Base-by-base conservation (phyloP, 1,284 basidiomycete species). In the Cutaneotrichosporon cyanovorans region DNA sequence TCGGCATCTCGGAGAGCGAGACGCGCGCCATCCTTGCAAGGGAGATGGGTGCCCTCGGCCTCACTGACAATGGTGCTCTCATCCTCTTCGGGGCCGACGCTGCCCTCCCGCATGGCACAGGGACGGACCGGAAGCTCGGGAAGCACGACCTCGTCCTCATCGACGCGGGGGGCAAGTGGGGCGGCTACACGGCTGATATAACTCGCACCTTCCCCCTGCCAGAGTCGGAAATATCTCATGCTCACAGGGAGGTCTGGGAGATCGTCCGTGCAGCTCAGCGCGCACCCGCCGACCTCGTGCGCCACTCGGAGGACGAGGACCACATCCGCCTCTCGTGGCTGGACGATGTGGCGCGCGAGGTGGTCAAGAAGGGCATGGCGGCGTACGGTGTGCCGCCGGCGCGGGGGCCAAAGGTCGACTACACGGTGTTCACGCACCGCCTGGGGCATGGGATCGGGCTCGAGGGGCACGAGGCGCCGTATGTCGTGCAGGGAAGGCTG, bases 61-160 rank as follows among this genome's bases (percentile, higher is more conserved):
- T 89, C 30, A 64, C 71, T 12, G 75, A 77, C 41, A 76, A 75
- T 20, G 78, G 76, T 56, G 81, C 78, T 15, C 70, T 87, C 20
- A 80, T 84, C 0, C 74, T 88, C 16, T 88, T 91, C 60, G 86
- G 87, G 58, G 82, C 85, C 85, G 15, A 88, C 55, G 87, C 86
- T 1, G 87, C 86, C 0, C 77, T 88, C 16, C 87, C 87, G 3
- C 87, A 91, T 63, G 88, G 86, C 3, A 76, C 77, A 21, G 85
- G 85, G 2, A 81, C 80, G 0, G 82, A 88, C 58, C 77, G 81
- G 20, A 60, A 61, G 2, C 74, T 89, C 4, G 69, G 69, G 1
- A 61, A 68, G 40, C 62, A 75, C 10, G 87, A 91, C 55, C 78
- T 86, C 50, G 77, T 82, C 12, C 75, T 91, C n/a, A 82, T 90